Percentiles rank a stretch among this genome's conserved stretches.
These are phyloP conservation scores for Rhynchosporium agropyri DNA, from an alignment of 2,329 filamentous ascomycete species.

Conservation along the genomic window DNA sequence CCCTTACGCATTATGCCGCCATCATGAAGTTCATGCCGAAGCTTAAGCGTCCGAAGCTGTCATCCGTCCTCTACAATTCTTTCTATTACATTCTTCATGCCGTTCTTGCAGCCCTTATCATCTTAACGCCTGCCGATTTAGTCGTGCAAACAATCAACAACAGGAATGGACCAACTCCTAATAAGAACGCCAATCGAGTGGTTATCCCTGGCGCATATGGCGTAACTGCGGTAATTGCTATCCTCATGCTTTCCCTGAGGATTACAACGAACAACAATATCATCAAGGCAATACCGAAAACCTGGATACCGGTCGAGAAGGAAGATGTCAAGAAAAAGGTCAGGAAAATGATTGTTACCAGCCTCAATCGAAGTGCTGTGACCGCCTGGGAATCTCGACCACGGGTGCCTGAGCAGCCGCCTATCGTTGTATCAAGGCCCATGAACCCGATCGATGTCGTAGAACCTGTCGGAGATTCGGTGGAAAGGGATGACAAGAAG, in stretches of 20 bases:
- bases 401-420: conserved; percentile 51
- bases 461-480: conserved; percentile 26
- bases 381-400: conserved; percentile 80
- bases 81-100: conserved; percentile 77
- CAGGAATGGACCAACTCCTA: conserved; percentile 51
- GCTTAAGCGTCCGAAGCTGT: conserved; percentile 48
- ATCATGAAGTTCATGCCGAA: conserved; percentile 30
- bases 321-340: conserved; percentile 78
- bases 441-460: conserved; percentile 38
- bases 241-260: conserved; percentile 79
- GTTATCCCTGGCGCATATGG: conserved; percentile 78
- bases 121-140: conserved; percentile 78
- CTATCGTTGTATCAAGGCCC: conserved; percentile 37
- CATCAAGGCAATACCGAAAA: conserved; percentile 80
- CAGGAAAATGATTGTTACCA: conserved; percentile 71
- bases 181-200: conserved; percentile 78
- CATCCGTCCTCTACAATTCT: conserved; percentile 78
- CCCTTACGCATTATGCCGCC: conserved; percentile 25
- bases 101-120: conserved; percentile 70
- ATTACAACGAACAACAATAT: conserved; percentile 83
- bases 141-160: conserved; percentile 67
- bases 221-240: conserved; percentile 68
- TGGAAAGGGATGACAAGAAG: conserved; percentile 17
- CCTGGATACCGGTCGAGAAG: conserved; percentile 83
- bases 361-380: conserved; percentile 74